Percentiles rank a stretch among this genome's conserved stretches.
Evolutionary conservation across 208 protist genomes (phyloP).

Genomic region (Trypanosoma brucei): DNA sequence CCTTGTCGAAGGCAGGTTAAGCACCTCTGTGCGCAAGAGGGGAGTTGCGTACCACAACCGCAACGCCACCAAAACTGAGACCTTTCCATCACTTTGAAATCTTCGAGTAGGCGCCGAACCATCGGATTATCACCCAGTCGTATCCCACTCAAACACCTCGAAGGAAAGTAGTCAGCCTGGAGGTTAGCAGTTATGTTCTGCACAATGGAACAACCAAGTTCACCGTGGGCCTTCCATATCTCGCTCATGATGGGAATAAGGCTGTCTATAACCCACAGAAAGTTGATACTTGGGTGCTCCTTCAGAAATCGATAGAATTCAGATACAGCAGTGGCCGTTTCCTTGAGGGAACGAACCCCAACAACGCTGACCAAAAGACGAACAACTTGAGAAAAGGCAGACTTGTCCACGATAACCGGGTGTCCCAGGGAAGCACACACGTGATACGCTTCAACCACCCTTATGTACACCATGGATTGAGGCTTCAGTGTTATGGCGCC

Average conservation of each 20-base stretch:
- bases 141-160: constrained; percentile 35
- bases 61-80: constrained; percentile 70
- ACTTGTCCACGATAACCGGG: constrained; percentile 33
- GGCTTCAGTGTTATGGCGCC: constrained; percentile 55
- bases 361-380: constrained; percentile 42
- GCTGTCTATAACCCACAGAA: constrained; percentile 66
- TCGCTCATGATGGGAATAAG: constrained; percentile 39
- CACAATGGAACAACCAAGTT: constrained; percentile 21
- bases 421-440: constrained; percentile 43
- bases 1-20: constrained; percentile 41
- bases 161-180: constrained; percentile 24
- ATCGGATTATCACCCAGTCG: constrained; percentile 40
- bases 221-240: constrained; percentile 41
- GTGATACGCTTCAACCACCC: constrained; percentile 63
- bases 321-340: constrained; percentile 7
- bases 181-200: constrained; percentile 17
- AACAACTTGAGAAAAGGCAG: constrained; percentile 53
- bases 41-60: constrained; percentile 56
- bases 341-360: constrained; percentile 3
- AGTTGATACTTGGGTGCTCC: constrained; percentile 45
- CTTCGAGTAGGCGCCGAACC: constrained; percentile 45
- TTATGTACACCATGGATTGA: constrained; percentile 20
- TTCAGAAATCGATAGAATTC: constrained; percentile 37
- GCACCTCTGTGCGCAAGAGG: constrained; percentile 55
- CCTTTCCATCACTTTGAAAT: constrained; percentile 37